phyloP scores from a whole-genome alignment of 257 asterid genomes.

The Anisodus tanguticus region DNA sequence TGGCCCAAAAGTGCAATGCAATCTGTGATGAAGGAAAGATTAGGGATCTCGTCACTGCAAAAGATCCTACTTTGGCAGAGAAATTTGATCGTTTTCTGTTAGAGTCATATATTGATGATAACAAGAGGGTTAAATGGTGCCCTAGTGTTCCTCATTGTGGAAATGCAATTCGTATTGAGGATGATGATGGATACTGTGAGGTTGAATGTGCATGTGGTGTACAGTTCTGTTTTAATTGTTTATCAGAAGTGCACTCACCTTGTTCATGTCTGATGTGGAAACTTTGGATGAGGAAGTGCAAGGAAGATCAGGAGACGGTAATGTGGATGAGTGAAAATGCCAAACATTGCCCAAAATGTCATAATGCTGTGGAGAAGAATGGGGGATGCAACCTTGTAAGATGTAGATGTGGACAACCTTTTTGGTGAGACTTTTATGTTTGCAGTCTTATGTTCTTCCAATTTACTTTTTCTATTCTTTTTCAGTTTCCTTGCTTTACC shows the following conservation, averaged over 20 bases:
- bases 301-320: conserved; percentile 37
- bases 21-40: conserved; percentile 57
- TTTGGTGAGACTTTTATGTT: conserved; percentile 47
- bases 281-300: conserved; percentile 51
- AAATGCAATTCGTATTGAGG: conserved; percentile 52
- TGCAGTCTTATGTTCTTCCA: neutral
- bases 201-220: conserved; percentile 59
- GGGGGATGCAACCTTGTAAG: conserved; percentile 62
- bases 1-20: conserved; percentile 59
- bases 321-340: conserved; percentile 46
- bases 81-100: conserved; percentile 55
- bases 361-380: conserved; percentile 51
- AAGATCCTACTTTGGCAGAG: conserved; percentile 45
- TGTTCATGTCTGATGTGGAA: conserved; percentile 68
- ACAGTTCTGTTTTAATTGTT: conserved; percentile 63
- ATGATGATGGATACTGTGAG: conserved; percentile 44
- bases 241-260: conserved; percentile 55
- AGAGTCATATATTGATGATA: conserved; percentile 68
- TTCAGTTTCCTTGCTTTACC: neutral
- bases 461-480: neutral
- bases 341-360: conserved; percentile 55
- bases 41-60: conserved; percentile 45
- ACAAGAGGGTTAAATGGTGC: conserved; percentile 62
- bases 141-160: conserved; percentile 67
- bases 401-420: conserved; percentile 53